Evolutionary conservation across 2,329 filamentous ascomycete genomes (phyloP), one percentile per base, ranked within the genome.

Genomic region (Colletotrichum sp.): DNA sequence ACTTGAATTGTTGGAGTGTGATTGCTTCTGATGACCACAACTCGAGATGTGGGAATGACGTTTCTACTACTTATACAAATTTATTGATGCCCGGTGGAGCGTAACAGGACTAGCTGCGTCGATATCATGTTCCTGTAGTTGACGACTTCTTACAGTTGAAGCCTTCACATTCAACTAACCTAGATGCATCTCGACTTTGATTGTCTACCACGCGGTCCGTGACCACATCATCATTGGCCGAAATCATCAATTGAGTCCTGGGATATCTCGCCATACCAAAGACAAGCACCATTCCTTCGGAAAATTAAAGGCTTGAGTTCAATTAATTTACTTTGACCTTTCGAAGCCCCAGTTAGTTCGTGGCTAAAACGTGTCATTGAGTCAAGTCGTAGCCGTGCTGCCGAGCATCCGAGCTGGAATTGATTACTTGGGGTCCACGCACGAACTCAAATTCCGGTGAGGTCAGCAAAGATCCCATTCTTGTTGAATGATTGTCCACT

Each of bases 191-290:
- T 58, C 24, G 55, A 58, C 15, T 28, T 58, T 0, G 8, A 0
- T 3, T 10, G 0, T 6, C 4, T 58, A 58, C 55, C 55, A 58
- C 55, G 55, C 55, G 55, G 55, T 28, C 55, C 1, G 0, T 58
- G 0, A 21, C 0, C 24, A 58, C 24, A 58, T 58, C 24, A 0
- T 58, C 55, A 58, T 30, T 58, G 55, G 55, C 18, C 0, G 12
- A 13, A 58, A 28, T 30, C 24, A 58, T 18, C 55, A 58, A 6
- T 58, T 0, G 1, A 28, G 1, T 58, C 24, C 21, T 2, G 1
- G 0, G 2, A 48, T 48, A 13, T 21, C 2, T 21, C n/a, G 0
- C 9, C n/a, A 48, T 48, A 8, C 43, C 10, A 0, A 4, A 0
- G 0, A 0, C 6, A 21, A 21, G 12, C n/a, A 52, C 0, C 24